Conservation (phyloP, 495 filamentous ascomycete genomes). For the Trichoderma virens region DNA sequence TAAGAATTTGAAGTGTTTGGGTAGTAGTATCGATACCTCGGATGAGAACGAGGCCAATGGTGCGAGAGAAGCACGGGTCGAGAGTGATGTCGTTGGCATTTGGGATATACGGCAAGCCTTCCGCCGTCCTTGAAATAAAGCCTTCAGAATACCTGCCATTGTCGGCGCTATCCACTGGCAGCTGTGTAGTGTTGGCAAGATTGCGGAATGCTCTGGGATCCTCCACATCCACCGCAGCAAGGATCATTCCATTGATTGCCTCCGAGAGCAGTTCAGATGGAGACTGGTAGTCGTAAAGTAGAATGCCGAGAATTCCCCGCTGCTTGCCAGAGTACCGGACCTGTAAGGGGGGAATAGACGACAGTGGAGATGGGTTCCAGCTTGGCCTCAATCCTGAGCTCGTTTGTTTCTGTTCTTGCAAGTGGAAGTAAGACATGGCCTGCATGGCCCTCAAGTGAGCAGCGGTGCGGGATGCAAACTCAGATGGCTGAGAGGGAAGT, state of each 20-base stretch:
- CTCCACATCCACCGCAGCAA: slow-evolving; percentile 34
- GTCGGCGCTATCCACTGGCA: slow-evolving; percentile 8
- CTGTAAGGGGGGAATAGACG: slow-evolving; percentile 30
- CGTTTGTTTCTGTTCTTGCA: slow-evolving; percentile 12
- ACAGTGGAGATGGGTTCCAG: slow-evolving; percentile 34
- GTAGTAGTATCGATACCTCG: slow-evolving; percentile 44
- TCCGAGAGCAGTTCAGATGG: slow-evolving; percentile 30
- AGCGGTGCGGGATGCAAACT: slow-evolving; percentile 56
- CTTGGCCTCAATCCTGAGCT: neutral
- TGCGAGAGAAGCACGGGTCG: slow-evolving; percentile 35
- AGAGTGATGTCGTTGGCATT: slow-evolving; percentile 33
- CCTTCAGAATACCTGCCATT: neutral
- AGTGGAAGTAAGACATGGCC: slow-evolving; percentile 71
- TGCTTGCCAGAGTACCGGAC: slow-evolving; percentile 28
- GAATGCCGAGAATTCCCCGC: slow-evolving; percentile 30
- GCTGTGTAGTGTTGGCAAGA: slow-evolving; percentile 12
- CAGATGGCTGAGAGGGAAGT: slow-evolving; percentile 53
- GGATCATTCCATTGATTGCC: slow-evolving; percentile 37
- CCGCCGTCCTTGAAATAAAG: slow-evolving; percentile 17
- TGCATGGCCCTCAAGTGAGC: slow-evolving; percentile 71
- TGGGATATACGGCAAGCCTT: slow-evolving; percentile 35
- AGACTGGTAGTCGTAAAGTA: slow-evolving; percentile 41
- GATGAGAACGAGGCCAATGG: slow-evolving; percentile 45
- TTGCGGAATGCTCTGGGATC: slow-evolving; percentile 25
- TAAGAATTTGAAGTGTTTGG: slow-evolving; percentile 43